phyloP scores from a whole-genome alignment of 768 basidiomycete species.

The Leccinum subgranulosum region DNA sequence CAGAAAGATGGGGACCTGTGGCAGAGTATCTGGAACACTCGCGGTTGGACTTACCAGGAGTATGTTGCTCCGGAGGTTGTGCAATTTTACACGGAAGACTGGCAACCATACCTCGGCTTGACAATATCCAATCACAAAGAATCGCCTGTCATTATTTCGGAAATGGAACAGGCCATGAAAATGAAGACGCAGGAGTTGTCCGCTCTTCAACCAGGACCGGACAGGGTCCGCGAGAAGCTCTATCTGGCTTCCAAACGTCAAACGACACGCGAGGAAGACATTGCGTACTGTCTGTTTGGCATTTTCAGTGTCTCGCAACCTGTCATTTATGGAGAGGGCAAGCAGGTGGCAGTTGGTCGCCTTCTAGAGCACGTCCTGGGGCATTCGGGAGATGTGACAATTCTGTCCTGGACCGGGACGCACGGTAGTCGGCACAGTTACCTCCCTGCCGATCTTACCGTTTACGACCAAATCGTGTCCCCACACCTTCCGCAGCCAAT shows the following conservation, averaged over 20 bases:
- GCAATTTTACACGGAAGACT: not conserved
- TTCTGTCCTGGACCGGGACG: not conserved
- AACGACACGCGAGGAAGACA: not conserved
- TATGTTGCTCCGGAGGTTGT: not conserved
- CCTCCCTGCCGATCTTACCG: not conserved
- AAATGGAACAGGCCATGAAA: not conserved
- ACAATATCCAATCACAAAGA: not conserved
- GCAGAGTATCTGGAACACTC: not conserved
- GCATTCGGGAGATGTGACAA: not conserved
- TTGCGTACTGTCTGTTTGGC: not conserved
- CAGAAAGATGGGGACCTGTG: not conserved
- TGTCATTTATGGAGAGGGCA: not conserved
- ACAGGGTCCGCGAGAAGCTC: not conserved
- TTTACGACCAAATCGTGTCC: not conserved
- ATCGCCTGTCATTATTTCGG: not conserved
- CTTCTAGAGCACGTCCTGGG: not conserved
- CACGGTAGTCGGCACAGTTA: not conserved
- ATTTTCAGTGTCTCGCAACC: not conserved
- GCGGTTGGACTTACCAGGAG: not conserved
- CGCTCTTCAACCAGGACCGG: not conserved
- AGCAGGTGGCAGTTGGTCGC: not conserved
- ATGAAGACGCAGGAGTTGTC: not conserved
- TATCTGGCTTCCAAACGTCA: not conserved
- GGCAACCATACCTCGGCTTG: not conserved
- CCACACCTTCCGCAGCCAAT: not conserved